A percentile compares a stretch with the other conserved stretches of the same genome.
These are phyloP conservation scores for Leptographium wingfieldii DNA, from an alignment of 2,329 filamentous ascomycete species.

Conservation along the genomic window DNA sequence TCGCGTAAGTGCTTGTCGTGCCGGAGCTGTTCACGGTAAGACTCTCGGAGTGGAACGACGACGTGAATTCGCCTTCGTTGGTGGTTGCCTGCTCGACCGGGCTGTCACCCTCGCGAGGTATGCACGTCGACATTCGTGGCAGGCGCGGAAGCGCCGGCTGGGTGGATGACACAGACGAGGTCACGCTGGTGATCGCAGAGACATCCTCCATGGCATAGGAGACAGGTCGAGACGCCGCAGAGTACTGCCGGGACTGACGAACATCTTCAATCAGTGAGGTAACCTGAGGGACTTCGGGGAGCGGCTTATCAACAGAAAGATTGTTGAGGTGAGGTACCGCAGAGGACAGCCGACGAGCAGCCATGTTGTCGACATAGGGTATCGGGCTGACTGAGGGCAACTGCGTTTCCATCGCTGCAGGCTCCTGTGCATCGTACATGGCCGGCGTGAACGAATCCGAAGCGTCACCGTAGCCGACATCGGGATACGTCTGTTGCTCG, in stretches of 20 bases:
- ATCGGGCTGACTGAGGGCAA: background rate
- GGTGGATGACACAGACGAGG: conserved; percentile 34
- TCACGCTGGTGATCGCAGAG: conserved; percentile 24
- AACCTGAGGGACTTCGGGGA: conserved; percentile 51
- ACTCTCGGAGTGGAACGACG: conserved; percentile 50
- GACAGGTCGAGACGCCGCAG: conserved; percentile 23
- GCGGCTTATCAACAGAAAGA: conserved; percentile 50
- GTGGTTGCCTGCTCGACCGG: conserved; percentile 29
- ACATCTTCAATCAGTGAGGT: conserved; percentile 25
- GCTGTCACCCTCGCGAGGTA: conserved; percentile 35
- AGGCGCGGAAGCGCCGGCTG: conserved; percentile 41
- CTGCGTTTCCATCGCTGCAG: conserved; percentile 12
- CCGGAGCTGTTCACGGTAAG: conserved; percentile 65
- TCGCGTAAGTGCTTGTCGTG: conserved; percentile 66
- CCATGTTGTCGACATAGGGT: background rate
- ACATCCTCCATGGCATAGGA: conserved; percentile 27
- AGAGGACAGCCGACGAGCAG: background rate
- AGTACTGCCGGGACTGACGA: conserved; percentile 14
- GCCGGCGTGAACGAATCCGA: background rate
- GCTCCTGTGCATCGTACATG: conserved; percentile 2
- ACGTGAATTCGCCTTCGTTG: conserved; percentile 37
- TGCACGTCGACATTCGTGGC: conserved; percentile 42
- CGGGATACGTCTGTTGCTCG: background rate
- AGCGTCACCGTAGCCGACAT: background rate
- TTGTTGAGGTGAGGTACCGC: background rate